Base-by-base conservation (phyloP, 805 yeast genomes). In the Candida schatavii region DNA sequence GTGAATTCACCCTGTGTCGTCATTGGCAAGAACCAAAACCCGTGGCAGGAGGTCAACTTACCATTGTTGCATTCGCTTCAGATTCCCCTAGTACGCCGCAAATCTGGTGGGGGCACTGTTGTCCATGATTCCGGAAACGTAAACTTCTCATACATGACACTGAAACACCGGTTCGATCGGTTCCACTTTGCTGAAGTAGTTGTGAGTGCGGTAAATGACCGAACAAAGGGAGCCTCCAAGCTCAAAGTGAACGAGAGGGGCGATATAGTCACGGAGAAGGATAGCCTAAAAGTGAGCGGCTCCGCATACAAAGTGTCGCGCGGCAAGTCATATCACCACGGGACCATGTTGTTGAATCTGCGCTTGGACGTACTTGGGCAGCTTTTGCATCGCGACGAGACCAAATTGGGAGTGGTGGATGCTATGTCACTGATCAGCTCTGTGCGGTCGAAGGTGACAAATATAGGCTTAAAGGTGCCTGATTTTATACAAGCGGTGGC, bases 51-150 rank as follows among this genome's bases (percentile, higher is more conserved):
- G 57, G 74, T 81, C 30, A 85, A 87, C 52, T 43, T 93, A 2
- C 72, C 78, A 0, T 54, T 78, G 11, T 64, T 86, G 4, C 64
- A 72, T 3, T 49, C 67, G 0, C 59, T 76, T 3, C 66, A 67
- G 2, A 72, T 87, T 20, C 91, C 95, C 0, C 55, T 90, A 5
- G 57, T 93, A 4, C 70, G 99, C 50, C 70, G 99, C 42, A 68
- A 76, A 37, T 83, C 93, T 6, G 99, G 99, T 0, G 99, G 99
- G 2, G 99, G 99, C 0, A 81, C 97, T 0, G 99, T 93, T 1
- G 96, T 89, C 9, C 99, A 93, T 59, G 99, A 91, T 61, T 49
- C 72, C 4, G 96, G 97, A 0, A 93, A 93, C 54, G 80, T 83
- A 15, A 93, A 93, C 56, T 93, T 83, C 61, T 83, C 95, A 3